Base-by-base conservation (phyloP, 2,329 filamentous ascomycete species). In the Talaromyces sp. region DNA sequence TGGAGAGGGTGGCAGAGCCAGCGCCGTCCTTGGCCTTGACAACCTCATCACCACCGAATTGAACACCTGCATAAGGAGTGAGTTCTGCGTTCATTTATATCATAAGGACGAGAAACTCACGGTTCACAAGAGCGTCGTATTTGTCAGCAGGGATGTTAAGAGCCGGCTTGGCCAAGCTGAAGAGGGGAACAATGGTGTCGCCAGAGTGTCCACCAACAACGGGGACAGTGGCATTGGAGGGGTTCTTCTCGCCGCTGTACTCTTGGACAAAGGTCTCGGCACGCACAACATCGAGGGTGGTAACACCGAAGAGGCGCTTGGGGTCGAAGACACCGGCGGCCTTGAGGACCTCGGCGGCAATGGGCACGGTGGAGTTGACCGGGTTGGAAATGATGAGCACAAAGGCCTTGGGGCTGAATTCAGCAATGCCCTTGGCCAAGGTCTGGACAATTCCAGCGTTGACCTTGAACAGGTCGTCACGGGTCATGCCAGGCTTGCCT, bases 401-500 rank as follows among this genome's bases (percentile, higher is more conserved):
- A 81, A 89, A 96, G 60, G 95, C 95, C 78, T 97, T 96, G 75
- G 95, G 95, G 76, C 88, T 88, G 73, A 89, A 87, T 76, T 97
- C 88, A 70, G 93, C 92, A 71, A 92, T 87, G 58, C 90, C 88
- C 83, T 96, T 90, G 71, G 96, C 89, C 69, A 99, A 85, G 70
- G 91, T 92, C 81, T 95, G 92, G 75, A 99, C 95, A 74, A 99
- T 99, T 72, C 93, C 91, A 64, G 95, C 95, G 78, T 99, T 99
- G 85, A 97, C 96, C 83, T 97, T 97, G 90, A 99, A 99, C 63
- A 99, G 91, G 76, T 98, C 95, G 73, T 99, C 95, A 82, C 95
- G 92, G 79, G 91, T 97, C 95, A 99, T 99, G 73, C 95, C 95
- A 71, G 95, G 95, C 86, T 98, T 98, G 81, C 93, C 93, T 97